Base-by-base conservation (phyloP, 345 rosid genomes). In the Clausena lansium region DNA sequence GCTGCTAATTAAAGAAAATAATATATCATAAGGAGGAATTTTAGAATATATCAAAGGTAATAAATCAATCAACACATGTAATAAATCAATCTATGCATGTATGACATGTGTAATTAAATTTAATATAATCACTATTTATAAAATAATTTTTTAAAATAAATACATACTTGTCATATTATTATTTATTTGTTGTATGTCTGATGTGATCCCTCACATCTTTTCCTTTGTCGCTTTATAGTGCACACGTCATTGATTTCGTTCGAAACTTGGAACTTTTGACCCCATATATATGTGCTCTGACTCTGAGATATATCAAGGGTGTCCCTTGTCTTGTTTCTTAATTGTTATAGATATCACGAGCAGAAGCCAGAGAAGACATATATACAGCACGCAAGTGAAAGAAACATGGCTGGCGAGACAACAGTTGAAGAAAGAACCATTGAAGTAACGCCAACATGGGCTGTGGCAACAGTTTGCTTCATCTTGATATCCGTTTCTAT, bases 361-460 rank as follows among this genome's bases (percentile, higher is more conserved):
- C 32, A 30, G 32, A 30, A 30, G 32, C 32, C 32, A 30, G 32
- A 30, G 32, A 30, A 30, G 32, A 1, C 55, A 4, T 1, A 47
- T 20, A 15, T 15, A 38, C 4, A 30, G 14, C 0, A 28, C 22
- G 2, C 32, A 19, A 1, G 22, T 20, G 58, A 66, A 54, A 66
- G 36, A 52, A 35, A 30, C 5, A 87, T 77, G 81, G 70, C 69
- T 15, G 84, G 7, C 73, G 80, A 77, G 73, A 45, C 64, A 39
- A 52, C 65, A 13, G 83, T 27, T 13, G 80, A 68, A 24, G 91
- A 81, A 77, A 71, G 78, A 32, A 74, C 91, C 39, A 81, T 92
- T 13, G 86, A 91, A 67, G 71, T 60, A 62, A 92, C 98, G 2
- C 90, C 97, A 20, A 94, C 97, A 73, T 94, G 98, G 98, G 96